Base-by-base conservation (phyloP, 768 basidiomycete species). In the Lactarius sp. region DNA sequence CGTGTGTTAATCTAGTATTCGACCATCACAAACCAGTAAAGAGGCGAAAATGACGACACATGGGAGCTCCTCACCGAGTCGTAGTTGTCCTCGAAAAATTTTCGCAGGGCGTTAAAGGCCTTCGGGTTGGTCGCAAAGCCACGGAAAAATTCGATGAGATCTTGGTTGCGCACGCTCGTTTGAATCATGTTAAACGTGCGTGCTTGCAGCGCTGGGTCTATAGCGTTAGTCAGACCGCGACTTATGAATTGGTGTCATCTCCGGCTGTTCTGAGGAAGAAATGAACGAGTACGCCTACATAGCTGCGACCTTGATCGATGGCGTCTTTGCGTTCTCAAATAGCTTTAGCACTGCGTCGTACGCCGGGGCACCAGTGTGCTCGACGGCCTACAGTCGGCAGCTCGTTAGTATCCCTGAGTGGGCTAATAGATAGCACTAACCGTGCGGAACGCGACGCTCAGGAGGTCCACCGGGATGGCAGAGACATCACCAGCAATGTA, bases 401-500 rank as follows among this genome's bases (percentile, higher is more conserved):
- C 44, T 58, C 42, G 49, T 52, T 13, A 69, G 5, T 33, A 56
- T 36, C 56, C 53, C 3, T 31, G n/a, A 13, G 9, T 31, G 3
- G 34, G 18, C 3, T 18, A 33, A 20, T 36, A 13, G 8, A 71
- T 82, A 27, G 27, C 16, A 36, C 59, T 18, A 67, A 88, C 87
- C 56, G 75, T 78, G 34, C 71, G 68, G 73, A 79, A 86, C 47
- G 83, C 83, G 47, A 80, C 75, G 34, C 77, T 70, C 68, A 88
- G 81, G 51, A 98, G 75, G 75, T 98, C 95, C 33, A 85, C 81
- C 7, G 92, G 91, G 67, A 98, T 91, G 58, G 74, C 78, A 0
- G 86, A 87, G 69, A 88, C 84, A 70, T 96, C 90, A 8, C 84
- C 83, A 14, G 85, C 79, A 69, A 88, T 73, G 72, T 86, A 92